These are phyloP conservation scores for Kurtzmaniella quercitrusa DNA, from an alignment of 1,139 yeast genomes.

Conservation along the genomic window DNA sequence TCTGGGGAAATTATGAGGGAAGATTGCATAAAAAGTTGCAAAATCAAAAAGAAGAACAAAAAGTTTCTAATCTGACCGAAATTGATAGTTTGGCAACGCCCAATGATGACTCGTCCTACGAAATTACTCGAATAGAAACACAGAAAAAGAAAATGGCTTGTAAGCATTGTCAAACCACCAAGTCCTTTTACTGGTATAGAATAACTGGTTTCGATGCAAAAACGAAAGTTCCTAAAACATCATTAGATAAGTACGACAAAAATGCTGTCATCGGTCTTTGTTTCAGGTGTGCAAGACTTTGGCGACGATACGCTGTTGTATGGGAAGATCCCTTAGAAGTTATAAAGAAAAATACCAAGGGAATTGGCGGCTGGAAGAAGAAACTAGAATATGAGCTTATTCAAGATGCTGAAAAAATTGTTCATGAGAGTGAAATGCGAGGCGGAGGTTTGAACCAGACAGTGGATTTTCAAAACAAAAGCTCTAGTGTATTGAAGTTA, in stretches of 20 bases:
- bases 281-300: conserved; percentile 78
- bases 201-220: conserved; percentile 59
- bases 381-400: conserved; percentile 69
- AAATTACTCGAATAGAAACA: conserved; percentile 39
- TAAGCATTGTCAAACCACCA: conserved; percentile 57
- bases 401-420: conserved; percentile 58
- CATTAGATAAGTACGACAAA: conserved; percentile 21
- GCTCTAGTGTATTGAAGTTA: background rate
- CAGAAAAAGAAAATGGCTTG: conserved; percentile 46
- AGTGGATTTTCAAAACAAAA: background rate
- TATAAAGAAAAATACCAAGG: conserved; percentile 39
- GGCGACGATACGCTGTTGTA: conserved; percentile 87
- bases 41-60: conserved; percentile 28
- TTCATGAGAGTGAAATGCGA: conserved; percentile 37
- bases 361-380: conserved; percentile 50
- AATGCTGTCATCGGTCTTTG: conserved; percentile 58
- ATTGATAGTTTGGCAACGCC: conserved; percentile 51
- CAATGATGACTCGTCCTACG: conserved; percentile 71
- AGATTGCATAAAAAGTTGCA: conserved; percentile 54
- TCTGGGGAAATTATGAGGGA: conserved; percentile 84
- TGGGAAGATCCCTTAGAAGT: conserved; percentile 85
- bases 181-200: conserved; percentile 64
- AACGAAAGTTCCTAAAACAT: conserved; percentile 13
- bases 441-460: conserved; percentile 17
- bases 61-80: conserved; percentile 10